Percentiles rank a stretch among this genome's conserved stretches.
Conservation (phyloP, 2,329 filamentous ascomycete species). For the Cytospora piceae region DNA sequence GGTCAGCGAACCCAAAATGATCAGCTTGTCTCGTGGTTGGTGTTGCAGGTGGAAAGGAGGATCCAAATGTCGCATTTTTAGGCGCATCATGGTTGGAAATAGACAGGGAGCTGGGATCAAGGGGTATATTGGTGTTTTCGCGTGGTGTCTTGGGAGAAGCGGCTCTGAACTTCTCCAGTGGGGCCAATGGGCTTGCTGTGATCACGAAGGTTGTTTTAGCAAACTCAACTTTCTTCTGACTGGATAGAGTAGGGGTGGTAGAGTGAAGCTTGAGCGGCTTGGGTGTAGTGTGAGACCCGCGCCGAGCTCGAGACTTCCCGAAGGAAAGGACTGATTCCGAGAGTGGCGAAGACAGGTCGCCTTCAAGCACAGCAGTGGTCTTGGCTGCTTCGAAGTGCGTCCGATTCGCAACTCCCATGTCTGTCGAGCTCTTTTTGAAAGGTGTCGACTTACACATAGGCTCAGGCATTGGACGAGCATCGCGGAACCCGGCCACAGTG, state of each 20-base stretch:
- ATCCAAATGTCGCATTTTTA: conserved; percentile 23
- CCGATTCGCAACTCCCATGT: conserved; percentile 35
- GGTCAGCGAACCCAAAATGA: conserved; percentile 59
- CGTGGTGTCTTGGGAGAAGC: conserved; percentile 76
- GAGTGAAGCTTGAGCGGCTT: conserved; percentile 35
- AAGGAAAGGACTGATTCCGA: conserved; percentile 44
- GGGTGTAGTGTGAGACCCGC: conserved; percentile 40
- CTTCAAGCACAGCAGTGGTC: conserved; percentile 35
- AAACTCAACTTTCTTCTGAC: conserved; percentile 44
- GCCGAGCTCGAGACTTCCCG: conserved; percentile 41
- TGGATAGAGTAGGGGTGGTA: conserved; percentile 35
- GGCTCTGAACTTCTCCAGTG: conserved; percentile 52
- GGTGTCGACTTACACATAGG: conserved; percentile 49
- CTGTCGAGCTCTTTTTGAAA: conserved; percentile 37
- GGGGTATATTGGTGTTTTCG: conserved; percentile 64
- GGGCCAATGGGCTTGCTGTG: conserved; percentile 66
- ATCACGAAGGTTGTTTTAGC: conserved; percentile 55
- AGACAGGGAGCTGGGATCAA: conserved; percentile 80
- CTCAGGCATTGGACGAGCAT: conserved; percentile 35
- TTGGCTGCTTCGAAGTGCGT: conserved; percentile 34
- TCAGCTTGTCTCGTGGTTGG: conserved; percentile 70
- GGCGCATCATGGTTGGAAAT: conserved; percentile 63
- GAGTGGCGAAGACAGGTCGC: conserved; percentile 36
- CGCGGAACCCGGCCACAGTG: conserved; percentile 43
- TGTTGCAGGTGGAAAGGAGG: conserved; percentile 71